Evolutionary conservation across 108 stramenopile genomes (phyloP), one percentile per base, ranked within the genome.

Genomic region (Pseudonitzschia pungens): DNA sequence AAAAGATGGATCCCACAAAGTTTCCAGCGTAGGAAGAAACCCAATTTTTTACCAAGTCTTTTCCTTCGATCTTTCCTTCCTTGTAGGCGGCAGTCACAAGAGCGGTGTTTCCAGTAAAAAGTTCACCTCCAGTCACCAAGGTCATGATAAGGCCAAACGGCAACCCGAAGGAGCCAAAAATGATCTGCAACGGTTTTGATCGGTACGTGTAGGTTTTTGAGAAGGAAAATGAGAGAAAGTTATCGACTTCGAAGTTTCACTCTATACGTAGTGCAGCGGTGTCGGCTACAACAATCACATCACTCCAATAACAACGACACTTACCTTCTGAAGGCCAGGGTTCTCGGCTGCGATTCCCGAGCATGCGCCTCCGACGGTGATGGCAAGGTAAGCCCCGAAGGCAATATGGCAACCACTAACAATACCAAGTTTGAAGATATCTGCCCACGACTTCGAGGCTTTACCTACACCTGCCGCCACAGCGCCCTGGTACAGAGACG

Each of bases 61-160:
- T 72, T 29, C 40, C 62, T 15, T 83, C 71, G 16, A 87, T 87
- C 71, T 93, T 89, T 22, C 90, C 88, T 75, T 93, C 92, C 68
- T 81, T 81, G 24, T 76, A 79, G 1, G 95, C 89, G 18, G 92
- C 92, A 41, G 91, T 86, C 29, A 91, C 88, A n/a, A 92, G 77
- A 22, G 83, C 83, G 15, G 83, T 84, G 66, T 84, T 84, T 50
- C 83, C 78, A 26, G 86, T 71, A 82, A 89, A 73, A 70, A 92
- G 76, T 91, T 96, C 75, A 80, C 93, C 70, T 84, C 93, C 79
- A 81, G 91, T 50, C 84, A 86, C 72, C 42, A 96, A 76, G 4
- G 90, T 90, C 92, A 94, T 90, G 70, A 96, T 91, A 27, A 96
- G 81, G 58, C 92, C 92, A 63, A 94, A 90, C 14, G 95, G 95